phyloP scores from a whole-genome alignment of 306 rosid species.

The Inga oerstediana region DNA sequence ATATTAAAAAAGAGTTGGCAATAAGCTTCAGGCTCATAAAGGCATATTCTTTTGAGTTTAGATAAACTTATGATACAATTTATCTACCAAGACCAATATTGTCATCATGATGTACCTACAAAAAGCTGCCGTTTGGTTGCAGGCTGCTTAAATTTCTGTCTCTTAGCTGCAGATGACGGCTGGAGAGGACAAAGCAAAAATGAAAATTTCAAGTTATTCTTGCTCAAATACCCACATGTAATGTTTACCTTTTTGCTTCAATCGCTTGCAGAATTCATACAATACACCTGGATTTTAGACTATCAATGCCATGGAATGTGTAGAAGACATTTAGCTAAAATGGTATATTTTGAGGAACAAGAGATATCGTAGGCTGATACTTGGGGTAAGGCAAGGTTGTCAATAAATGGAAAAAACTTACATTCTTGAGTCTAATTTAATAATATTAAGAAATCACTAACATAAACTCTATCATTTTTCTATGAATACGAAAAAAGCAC shows the following conservation, averaged over 20 bases:
- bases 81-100: constrained; percentile 20
- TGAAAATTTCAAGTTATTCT: constrained; percentile 26
- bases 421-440: constrained; percentile 13
- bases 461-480: not conserved
- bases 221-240: constrained; percentile 28
- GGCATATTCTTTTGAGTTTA: constrained; percentile 11
- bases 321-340: not conserved
- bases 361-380: constrained; percentile 1
- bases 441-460: not conserved
- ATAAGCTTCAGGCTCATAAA: constrained; percentile 23
- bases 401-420: constrained; percentile 13
- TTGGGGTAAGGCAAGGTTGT: not conserved
- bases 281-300: constrained; percentile 6
- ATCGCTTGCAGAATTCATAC: not conserved
- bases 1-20: not conserved
- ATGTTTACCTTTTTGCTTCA: not conserved
- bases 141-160: constrained; percentile 56
- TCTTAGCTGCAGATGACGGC: constrained; percentile 62
- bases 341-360: constrained; percentile 14
- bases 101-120: constrained; percentile 52
- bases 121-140: constrained; percentile 43
- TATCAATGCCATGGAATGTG: constrained; percentile 10
- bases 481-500: not conserved
- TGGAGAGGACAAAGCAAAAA: constrained; percentile 43
- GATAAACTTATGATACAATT: constrained; percentile 12